Evolutionary conservation across 345 rosid genomes (phyloP), one percentile per base, ranked within the genome.

Genomic region (Brassica cretica): DNA sequence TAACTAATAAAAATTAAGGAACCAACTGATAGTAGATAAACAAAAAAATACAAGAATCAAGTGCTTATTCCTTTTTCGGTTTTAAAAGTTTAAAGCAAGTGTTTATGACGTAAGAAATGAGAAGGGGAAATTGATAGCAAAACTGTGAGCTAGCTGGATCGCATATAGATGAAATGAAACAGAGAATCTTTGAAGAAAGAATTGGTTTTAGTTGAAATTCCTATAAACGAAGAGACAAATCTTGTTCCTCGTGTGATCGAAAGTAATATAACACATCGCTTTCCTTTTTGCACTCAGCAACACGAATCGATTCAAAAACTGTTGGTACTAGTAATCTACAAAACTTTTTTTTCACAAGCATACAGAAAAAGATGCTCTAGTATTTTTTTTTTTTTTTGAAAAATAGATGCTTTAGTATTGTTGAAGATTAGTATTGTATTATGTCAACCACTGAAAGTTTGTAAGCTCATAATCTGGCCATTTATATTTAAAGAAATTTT

Each of bases 151-250:
- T 77, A 72, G 81, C 77, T 72, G 73, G 68, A 78, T 66, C 19
- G 73, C 71, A 78, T 55, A 9, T 55, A 9, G 53, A 59, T 58
- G 14, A 55, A 78, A 59, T 58, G 14, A 55, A 78, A 9, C 55
- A 71, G 46, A 64, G 30, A 76, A 76, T 76, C 74, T n/a, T 25
- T 70, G 80, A 58, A 75, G 29, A 59, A 59, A 75, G 32, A 67
- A 46, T 68, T 68, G 41, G 74, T 56, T 70, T 56, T 8, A 18
- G 37, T 65, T 78, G 68, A 66, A 72, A 78, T 66, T 78, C 63
- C 63, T 12, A 59, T 72, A 78, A 72, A 78, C 69, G 62, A 78
- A 58, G 81, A 72, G 77, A 72, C 77, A 72, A 78, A 78, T 8
- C 68, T 66, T 32, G 19, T 32, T 71, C 25, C 44, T 77, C 66